Evolutionary conservation across 2,329 filamentous ascomycete species (phyloP), one percentile per base, ranked within the genome.

Genomic region (Trichoderma oligosporum): DNA sequence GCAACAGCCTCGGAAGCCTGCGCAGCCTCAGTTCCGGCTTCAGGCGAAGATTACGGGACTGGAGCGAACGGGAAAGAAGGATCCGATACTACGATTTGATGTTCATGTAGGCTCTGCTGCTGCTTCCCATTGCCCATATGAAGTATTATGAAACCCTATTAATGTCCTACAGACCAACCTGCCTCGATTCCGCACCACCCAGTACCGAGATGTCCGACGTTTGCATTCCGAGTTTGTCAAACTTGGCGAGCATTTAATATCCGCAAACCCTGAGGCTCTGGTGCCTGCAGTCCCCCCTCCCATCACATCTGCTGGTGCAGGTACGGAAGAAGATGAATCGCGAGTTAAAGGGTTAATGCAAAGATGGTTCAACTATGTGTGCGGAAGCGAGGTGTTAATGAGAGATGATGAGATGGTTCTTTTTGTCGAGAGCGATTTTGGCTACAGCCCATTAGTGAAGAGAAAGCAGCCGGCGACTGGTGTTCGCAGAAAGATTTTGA

Each of bases 371-470:
- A 97, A 96, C 72, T 89, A 89, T 59, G 88, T 99, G 18, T 96
- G 94, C 75, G 84, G 83, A 67, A 97, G 94, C 65, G 92, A 97
- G 33, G 86, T 95, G 1, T 82, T 99, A 7, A 96, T 96, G 79
- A 85, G 88, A 61, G 94, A 99, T 70, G 93, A 97, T 61, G 94
- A 99, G 74, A 93, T 97, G 85, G 85, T 97, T 4, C 86, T 97
- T 60, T 99, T 99, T 67, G 91, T 99, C n/a, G 94, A 99, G 74
- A 96, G 91, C 69, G 94, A 99, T 71, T 97, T 97, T 71, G 94
- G 94, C 38, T 99, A 99, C 73, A 97, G 91, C 67, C 94, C 94
- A 1, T 88, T 97, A 68, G 87, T 97, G 45, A 87, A 93, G 72
- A 91, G 91, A 81, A 96, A 95, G 78, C 94, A 99, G 73, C 94